These are phyloP conservation scores for Globisporangium nagaii DNA, from an alignment of 352 stramenopile genomes.

Conservation along the genomic window DNA sequence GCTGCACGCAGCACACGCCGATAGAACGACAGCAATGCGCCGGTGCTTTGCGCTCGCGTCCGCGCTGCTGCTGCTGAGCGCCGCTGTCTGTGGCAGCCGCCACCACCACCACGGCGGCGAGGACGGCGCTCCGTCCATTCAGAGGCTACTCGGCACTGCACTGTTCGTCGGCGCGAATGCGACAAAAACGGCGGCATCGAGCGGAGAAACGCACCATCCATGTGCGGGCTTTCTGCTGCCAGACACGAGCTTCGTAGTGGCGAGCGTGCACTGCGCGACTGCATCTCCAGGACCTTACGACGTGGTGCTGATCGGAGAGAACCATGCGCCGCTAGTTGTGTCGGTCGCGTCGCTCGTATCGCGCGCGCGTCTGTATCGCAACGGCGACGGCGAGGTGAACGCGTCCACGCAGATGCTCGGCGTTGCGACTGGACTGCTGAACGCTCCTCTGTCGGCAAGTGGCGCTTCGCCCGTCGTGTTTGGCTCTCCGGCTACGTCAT, in stretches of 20 bases:
- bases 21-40: no score
- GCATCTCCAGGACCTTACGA: background rate
- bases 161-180: no score
- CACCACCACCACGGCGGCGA: no score
- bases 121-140: no score
- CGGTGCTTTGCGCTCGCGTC: no score
- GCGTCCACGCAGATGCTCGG: background rate
- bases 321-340: background rate
- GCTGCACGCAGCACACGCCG: no score
- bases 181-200: no score
- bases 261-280: background rate
- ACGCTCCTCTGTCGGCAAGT: background rate
- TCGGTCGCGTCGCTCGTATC: background rate
- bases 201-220: no score
- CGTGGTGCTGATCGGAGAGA: background rate
- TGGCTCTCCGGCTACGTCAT: background rate
- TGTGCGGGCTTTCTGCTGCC: constrained; percentile 1
- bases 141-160: no score
- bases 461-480: background rate
- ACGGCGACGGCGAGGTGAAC: background rate
- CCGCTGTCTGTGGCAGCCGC: no score
- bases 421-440: background rate
- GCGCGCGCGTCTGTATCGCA: background rate
- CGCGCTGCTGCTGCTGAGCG: no score
- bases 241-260: background rate